Base-by-base conservation (phyloP, 352 stramenopile species). In the Phytophthora citricola region DNA sequence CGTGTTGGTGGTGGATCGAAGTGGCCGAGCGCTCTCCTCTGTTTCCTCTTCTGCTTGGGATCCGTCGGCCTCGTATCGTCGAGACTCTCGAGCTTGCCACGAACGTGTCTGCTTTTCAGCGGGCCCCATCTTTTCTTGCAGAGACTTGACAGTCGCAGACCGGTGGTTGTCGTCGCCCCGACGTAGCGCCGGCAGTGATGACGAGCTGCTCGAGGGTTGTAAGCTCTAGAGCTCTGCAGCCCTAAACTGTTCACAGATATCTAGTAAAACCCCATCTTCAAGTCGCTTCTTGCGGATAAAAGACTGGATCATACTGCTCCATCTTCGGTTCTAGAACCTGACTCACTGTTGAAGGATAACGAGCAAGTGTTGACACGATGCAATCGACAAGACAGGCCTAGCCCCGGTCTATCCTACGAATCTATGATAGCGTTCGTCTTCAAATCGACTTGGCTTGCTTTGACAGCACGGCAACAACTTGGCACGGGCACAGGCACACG, bases 291-390 rank as follows among this genome's bases (percentile, higher is more conserved):
- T 20, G 17, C 17, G 17, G 17, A 20, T 20, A 20, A 20, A 20
- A 20, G 17, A 20, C 17, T 20, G 17, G 17, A 20, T 20, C 17
- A 20, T 20, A 20, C 17, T 20, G 53, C 39, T 57, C n/a, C 26
- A 62, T 58, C 57, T 71, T 71, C 17, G 34, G 20, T 54, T 22
- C 22, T 29, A 31, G 20, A 50, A 49, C 45, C 46, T 63, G 49
- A 67, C 64, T 66, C 48, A 65, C 41, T 49, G 1, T 11, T 24
- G 5, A n/a, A 14, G 58, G 24, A 58, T 63, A 63, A 64, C 65
- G 29, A 59, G 41, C 65, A 64, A 58, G 20, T 63, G 65, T 63
- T 69, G 58, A 54, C 58, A 61, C n/a, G 8, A 50, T 69, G 45
- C 41, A 55, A 38, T 57, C 32, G 26, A 62, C 51, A 32, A 68